Percentiles rank a stretch among this genome's conserved stretches.
phyloP scores from a whole-genome alignment of 768 basidiomycete genomes.

The Leccinellum albellum region DNA sequence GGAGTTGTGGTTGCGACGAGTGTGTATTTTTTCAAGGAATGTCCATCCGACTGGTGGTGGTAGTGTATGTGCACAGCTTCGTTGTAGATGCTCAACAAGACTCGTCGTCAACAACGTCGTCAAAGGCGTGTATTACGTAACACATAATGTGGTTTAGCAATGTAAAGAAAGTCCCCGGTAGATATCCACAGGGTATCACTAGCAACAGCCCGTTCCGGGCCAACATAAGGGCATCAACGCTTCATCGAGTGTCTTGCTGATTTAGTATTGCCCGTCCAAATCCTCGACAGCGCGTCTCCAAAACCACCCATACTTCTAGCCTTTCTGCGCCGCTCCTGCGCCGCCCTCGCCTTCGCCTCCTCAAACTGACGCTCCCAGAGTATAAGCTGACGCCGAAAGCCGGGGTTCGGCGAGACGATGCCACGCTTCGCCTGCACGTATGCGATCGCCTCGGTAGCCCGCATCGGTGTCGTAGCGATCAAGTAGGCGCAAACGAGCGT shows the following conservation, averaged over 20 bases:
- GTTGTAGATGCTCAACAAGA: background rate
- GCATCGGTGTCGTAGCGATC: slow-evolving; percentile 49
- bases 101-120: background rate
- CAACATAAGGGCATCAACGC: background rate
- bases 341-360: slow-evolving; percentile 18
- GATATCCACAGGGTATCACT: background rate
- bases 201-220: background rate
- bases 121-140: slow-evolving; percentile 17
- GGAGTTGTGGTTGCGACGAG: slow-evolving; percentile 4
- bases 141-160: background rate
- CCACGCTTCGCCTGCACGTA: slow-evolving; percentile 54
- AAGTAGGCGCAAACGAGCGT: slow-evolving; percentile 76
- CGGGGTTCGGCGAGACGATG: slow-evolving; percentile 63
- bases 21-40: slow-evolving; percentile 21
- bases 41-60: slow-evolving; percentile 20
- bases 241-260: background rate
- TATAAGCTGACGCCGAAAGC: slow-evolving; percentile 59
- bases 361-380: slow-evolving; percentile 33
- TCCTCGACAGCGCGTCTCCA: slow-evolving; percentile 9
- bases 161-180: background rate
- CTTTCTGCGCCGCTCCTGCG: slow-evolving; percentile 13
- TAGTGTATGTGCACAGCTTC: slow-evolving; percentile 5
- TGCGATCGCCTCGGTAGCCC: slow-evolving; percentile 48
- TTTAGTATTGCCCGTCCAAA: slow-evolving; percentile 13
- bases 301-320: slow-evolving; percentile 3